These are phyloP conservation scores for Amylocystis lapponica DNA, from an alignment of 768 basidiomycete species.

Conservation along the genomic window DNA sequence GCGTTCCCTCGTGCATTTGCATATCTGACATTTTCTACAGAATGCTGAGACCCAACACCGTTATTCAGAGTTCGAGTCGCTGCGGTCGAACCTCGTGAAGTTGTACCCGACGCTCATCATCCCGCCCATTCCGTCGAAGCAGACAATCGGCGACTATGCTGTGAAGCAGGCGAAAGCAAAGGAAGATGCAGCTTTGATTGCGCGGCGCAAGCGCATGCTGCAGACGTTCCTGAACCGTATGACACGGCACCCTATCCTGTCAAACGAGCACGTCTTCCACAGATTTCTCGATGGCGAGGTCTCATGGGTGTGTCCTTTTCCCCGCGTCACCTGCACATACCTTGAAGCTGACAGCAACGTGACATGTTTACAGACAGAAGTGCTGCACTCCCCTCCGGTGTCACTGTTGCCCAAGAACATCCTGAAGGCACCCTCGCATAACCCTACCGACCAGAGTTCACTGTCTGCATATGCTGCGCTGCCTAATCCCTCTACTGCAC, in stretches of 20 bases:
- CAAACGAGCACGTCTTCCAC: conserved; percentile 94
- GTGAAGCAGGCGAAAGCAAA: conserved; percentile 96
- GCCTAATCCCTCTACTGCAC: conserved; percentile 83
- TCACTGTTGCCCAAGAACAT: conserved; percentile 93
- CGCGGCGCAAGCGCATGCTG: conserved; percentile 88
- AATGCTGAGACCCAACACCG: conserved; percentile 78
- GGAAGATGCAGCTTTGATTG: conserved; percentile 90
- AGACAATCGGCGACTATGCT: conserved; percentile 93
- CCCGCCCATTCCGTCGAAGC: conserved; percentile 96
- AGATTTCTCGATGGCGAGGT: conserved; percentile 94
- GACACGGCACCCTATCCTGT: conserved; percentile 88
- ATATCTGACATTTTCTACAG: conserved; percentile 34
- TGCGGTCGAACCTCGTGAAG: conserved; percentile 75
- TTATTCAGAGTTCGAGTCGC: conserved; percentile 96
- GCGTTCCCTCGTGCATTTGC: background rate
- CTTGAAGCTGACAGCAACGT: too few relatives aligned
- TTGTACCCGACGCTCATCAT: conserved; percentile 96
- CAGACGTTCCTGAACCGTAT: conserved; percentile 92
- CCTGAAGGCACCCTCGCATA: conserved; percentile 90
- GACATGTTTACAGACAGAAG: conserved; percentile 67
- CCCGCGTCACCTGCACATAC: too few relatives aligned
- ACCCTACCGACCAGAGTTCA: conserved; percentile 76
- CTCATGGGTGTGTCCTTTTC: conserved; percentile 73
- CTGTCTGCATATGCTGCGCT: conserved; percentile 76
- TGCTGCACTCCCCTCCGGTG: conserved; percentile 87